Conservation (phyloP, 768 basidiomycete genomes). For the Russula earlei region DNA sequence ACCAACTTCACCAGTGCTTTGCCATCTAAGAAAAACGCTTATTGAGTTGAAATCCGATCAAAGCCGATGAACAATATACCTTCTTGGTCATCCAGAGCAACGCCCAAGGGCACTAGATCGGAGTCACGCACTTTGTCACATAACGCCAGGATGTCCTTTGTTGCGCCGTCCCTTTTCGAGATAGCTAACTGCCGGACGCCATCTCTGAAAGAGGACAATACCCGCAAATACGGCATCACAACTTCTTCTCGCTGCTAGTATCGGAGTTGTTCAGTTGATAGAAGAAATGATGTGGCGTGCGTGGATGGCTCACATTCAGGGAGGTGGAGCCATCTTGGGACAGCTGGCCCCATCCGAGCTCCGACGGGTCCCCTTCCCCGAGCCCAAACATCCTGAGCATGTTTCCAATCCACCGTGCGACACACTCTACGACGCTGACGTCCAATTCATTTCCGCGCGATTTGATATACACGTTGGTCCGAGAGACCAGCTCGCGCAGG, state of each 20-base stretch:
- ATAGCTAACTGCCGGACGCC: conserved; percentile 78
- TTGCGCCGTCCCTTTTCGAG: conserved; percentile 48
- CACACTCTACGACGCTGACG: conserved; percentile 51
- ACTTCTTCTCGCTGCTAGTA: conserved; percentile 62
- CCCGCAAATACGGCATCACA: conserved; percentile 81
- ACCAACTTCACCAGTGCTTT: conserved; percentile 91
- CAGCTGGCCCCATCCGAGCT: conserved; percentile 83
- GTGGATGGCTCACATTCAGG: conserved; percentile 41
- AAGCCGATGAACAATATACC: conserved; percentile 35
- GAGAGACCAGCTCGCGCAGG: conserved; percentile 73
- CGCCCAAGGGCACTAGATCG: conserved; percentile 87
- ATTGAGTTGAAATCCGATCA: conserved; percentile 4
- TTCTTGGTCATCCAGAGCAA: conserved; percentile 95
- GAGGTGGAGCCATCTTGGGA: conserved; percentile 33
- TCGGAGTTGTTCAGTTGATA: conserved; percentile 5
- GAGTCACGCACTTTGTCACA: conserved; percentile 86
- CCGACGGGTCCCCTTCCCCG: conserved; percentile 53
- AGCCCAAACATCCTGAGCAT: conserved; percentile 78
- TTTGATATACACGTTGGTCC: conserved; percentile 83
- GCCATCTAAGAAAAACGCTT: conserved; percentile 52
- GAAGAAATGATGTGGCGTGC: not conserved
- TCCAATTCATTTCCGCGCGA: conserved; percentile 49
- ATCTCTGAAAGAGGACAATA: conserved; percentile 86
- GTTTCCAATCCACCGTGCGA: conserved; percentile 57
- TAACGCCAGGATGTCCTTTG: conserved; percentile 75